Conservation (phyloP, 257 asterid species). For the Solanum pimpinellifolium region DNA sequence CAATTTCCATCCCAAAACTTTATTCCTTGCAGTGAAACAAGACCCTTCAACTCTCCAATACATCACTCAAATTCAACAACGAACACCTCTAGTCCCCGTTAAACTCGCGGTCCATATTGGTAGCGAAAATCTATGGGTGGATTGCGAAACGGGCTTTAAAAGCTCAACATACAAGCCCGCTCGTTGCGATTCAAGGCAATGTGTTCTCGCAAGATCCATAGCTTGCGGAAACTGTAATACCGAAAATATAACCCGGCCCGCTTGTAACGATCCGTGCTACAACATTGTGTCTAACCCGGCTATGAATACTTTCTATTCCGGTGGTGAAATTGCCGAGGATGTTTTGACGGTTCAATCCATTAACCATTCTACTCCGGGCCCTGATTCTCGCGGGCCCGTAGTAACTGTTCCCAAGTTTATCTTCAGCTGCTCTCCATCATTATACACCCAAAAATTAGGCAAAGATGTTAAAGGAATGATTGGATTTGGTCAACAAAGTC, state of each 20-base stretch:
- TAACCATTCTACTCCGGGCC: not conserved
- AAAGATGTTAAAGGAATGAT: conserved; percentile 1
- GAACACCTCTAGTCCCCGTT: not conserved
- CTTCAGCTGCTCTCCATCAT: not conserved
- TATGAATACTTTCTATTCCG: not conserved
- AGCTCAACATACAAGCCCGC: not conserved
- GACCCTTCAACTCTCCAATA: not conserved
- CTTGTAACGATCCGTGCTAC: not conserved
- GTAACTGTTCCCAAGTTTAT: not conserved
- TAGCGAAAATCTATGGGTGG: not conserved
- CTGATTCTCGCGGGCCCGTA: not conserved
- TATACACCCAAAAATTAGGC: not conserved
- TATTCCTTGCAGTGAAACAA: not conserved
- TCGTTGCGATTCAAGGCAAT: not conserved
- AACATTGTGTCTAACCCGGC: not conserved
- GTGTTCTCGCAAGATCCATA: not conserved
- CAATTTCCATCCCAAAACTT: not conserved
- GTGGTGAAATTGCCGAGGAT: not conserved
- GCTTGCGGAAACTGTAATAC: not conserved
- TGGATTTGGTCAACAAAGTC: not conserved
- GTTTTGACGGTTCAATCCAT: not conserved
- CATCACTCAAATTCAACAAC: not conserved
- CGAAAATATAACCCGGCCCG: not conserved
- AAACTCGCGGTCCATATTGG: not conserved
- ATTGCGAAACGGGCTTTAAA: not conserved